phyloP scores from a whole-genome alignment of 129 eudicot genomes.

The Escallonia rubra region DNA sequence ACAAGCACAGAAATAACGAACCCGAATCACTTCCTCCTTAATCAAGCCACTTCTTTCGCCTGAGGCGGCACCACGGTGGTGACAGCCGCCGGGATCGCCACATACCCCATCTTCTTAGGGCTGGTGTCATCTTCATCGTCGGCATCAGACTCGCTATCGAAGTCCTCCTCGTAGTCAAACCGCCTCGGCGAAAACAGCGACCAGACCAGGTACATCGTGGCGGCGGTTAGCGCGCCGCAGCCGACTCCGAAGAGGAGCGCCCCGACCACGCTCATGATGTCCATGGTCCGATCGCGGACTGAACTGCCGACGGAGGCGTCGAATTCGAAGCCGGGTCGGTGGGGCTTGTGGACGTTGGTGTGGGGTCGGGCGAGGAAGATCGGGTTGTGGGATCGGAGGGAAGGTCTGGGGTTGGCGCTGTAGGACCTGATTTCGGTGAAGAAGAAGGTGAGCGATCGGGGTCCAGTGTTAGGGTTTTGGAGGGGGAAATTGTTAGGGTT shows the following conservation, averaged over 20 bases:
- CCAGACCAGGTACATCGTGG: slow-evolving; percentile 73
- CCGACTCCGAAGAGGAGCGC: slow-evolving; percentile 83
- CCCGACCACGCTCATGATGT: slow-evolving; percentile 67
- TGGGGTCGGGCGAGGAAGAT: slow-evolving; percentile 20
- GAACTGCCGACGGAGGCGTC: slow-evolving; percentile 46
- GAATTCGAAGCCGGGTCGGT: slow-evolving; percentile 5
- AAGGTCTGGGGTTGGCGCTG: slow-evolving; percentile 24
- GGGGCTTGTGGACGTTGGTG: background rate
- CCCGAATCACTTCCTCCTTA: background rate
- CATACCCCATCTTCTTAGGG: slow-evolving; percentile 49
- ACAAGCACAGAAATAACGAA: background rate
- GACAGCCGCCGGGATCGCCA: slow-evolving; percentile 33
- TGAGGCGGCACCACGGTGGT: slow-evolving; percentile 7
- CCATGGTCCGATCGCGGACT: slow-evolving; percentile 55
- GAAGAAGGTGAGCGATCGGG: slow-evolving; percentile 35
- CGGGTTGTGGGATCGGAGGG: slow-evolving; percentile 14
- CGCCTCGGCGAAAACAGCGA: slow-evolving; percentile 42
- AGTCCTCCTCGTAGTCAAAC: slow-evolving; percentile 32
- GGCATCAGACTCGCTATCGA: slow-evolving; percentile 42
- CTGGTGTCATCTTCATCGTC: slow-evolving; percentile 29
- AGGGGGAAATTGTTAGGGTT: slow-evolving; percentile 26
- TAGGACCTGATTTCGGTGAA: slow-evolving; percentile 37
- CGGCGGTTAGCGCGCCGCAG: slow-evolving; percentile 76
- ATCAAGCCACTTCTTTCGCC: slow-evolving; percentile 33
- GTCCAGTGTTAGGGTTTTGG: slow-evolving; percentile 19